Conservation (phyloP, 2,329 filamentous ascomycete genomes). For the Chrysoporthe cubensis region DNA sequence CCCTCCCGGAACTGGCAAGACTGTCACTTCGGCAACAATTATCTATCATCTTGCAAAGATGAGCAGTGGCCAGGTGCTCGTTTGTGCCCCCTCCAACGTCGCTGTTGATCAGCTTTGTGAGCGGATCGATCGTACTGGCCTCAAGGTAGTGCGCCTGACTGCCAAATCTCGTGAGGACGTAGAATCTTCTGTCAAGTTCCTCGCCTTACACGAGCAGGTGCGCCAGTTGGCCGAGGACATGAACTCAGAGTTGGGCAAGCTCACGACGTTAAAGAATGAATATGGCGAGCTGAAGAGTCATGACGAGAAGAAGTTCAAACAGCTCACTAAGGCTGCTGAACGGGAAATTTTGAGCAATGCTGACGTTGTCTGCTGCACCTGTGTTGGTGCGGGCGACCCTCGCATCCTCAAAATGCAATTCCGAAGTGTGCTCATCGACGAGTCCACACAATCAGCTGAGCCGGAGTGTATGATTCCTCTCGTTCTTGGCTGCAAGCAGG, state of each 20-base stretch:
- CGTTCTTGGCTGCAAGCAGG: constrained; percentile 96
- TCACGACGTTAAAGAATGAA: constrained; percentile 90
- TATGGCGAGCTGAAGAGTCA: constrained; percentile 89
- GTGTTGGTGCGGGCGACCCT: constrained; percentile 94
- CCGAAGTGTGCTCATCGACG: constrained; percentile 95
- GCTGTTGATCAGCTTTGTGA: constrained; percentile 98
- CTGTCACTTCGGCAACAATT: constrained; percentile 96
- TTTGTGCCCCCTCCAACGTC: constrained; percentile 97
- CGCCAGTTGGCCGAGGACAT: constrained; percentile 83
- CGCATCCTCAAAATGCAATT: constrained; percentile 97
- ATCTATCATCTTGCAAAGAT: constrained; percentile 97
- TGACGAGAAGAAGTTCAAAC: constrained; percentile 98
- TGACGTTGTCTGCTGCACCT: constrained; percentile 98
- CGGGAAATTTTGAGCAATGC: constrained; percentile 93
- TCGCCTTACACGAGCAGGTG: constrained; percentile 95
- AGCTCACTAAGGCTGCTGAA: constrained; percentile 90
- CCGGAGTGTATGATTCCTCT: constrained; percentile 99
- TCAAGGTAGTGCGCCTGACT: constrained; percentile 97
- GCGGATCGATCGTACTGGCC: constrained; percentile 88
- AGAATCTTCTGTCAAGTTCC: constrained; percentile 94
- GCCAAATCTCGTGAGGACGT: constrained; percentile 98
- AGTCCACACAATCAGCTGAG: constrained; percentile 97
- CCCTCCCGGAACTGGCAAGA: constrained; percentile 96
- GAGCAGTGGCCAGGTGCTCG: constrained; percentile 90
- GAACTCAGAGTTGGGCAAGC: constrained; percentile 89